Evolutionary conservation across 176 grass and related monocot species (phyloP).

Genomic region (Neostapfia colusana): DNA sequence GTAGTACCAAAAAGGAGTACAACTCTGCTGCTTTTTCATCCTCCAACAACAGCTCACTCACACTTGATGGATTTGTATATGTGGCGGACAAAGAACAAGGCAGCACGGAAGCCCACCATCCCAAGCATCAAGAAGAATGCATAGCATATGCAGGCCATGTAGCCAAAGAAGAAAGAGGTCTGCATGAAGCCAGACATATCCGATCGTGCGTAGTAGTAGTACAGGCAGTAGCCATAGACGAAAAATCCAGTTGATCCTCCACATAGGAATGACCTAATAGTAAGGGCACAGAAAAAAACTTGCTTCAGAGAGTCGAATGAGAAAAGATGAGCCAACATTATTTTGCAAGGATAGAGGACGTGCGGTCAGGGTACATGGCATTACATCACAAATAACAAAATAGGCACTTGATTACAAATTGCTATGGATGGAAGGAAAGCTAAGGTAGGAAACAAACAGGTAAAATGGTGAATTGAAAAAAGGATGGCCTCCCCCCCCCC

Average conservation of each 20-base stretch:
- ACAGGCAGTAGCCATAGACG: conserved; percentile 89
- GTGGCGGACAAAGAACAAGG: conserved; percentile 94
- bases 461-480: neutral
- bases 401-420: neutral
- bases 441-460: neutral
- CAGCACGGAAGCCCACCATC: conserved; percentile 84
- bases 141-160: conserved; percentile 99
- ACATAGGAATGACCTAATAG: conserved; percentile 76
- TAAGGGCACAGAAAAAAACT: neutral
- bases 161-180: conserved; percentile 98
- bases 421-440: neutral
- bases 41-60: conserved; percentile 47
- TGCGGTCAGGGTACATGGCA: neutral
- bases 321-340: neutral
- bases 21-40: conserved; percentile 54
- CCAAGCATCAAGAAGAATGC: conserved; percentile 96
- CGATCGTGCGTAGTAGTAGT: conserved; percentile 92
- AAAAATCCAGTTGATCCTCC: conserved; percentile 95
- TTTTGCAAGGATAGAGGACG: neutral
- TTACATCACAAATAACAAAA: neutral
- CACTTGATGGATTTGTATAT: conserved; percentile 99
- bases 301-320: neutral
- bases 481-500: neutral
- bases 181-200: conserved; percentile 99
- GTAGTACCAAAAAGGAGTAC: conserved; percentile 56